Base-by-base conservation (phyloP, 495 filamentous ascomycete species). In the Parathielavia appendiculata region DNA sequence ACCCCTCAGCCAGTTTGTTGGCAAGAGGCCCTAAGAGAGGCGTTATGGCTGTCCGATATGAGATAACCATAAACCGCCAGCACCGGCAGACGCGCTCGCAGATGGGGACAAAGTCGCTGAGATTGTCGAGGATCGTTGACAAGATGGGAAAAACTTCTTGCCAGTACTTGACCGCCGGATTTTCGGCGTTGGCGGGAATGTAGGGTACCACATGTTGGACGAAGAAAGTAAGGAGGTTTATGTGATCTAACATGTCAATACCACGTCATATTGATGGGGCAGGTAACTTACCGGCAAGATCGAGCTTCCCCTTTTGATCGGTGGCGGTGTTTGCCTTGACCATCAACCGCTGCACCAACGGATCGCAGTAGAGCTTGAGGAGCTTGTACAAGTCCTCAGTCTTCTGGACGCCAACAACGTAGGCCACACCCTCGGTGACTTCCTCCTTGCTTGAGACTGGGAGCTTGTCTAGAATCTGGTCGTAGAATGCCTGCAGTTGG, bases 101-200 rank as follows among this genome's bases (percentile, higher is more conserved):
- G 55, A 99, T 95, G 8, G 93, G 93, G 3, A 85, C 73, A 57
- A 88, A 95, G 57, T 82, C 75, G 57, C 87, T 82, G 71, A 97
- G 97, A 71, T 84, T 91, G 64, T 92, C 85, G 41, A 89, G 82
- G 57, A 99, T 88, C 6, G 84, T 87, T 14, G 88, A 81, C 63
- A 97, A 77, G 45, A 96, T 81, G 6, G 89, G 90, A 70, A 96
- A 86, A 36, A 97, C 88, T 67, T 96, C 91, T 59, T 91, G 81
- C 78, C 92, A 97, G 71, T 97, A 99, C 65, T 91, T 92, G 38
- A 99, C 92, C 0, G 90, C 92, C 10, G 95, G 93, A 64, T 97
- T 91, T 55, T 87, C 85, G 57, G 86, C 75, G 46, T 78, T 77
- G n/a, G 75, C 81, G 34, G 83, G 79, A 47, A 95, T 84, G 55